Evolutionary conservation across 1,284 basidiomycete genomes (phyloP).

Genomic region (Naganishia cerealis): DNA sequence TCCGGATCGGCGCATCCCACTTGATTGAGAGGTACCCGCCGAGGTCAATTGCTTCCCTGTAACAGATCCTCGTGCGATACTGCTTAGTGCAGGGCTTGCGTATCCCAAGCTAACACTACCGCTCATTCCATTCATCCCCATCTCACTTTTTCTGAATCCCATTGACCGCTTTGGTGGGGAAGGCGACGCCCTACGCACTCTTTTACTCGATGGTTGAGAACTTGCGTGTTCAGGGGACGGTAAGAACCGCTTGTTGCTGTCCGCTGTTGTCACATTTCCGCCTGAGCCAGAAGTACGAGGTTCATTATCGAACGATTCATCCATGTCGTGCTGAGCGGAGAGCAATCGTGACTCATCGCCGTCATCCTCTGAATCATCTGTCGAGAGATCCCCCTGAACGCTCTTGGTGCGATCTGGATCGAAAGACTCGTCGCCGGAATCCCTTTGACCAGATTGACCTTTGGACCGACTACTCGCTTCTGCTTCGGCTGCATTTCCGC

Average conservation of each 20-base stretch:
- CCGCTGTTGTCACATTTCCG: not conserved
- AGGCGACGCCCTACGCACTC: constrained; percentile 2
- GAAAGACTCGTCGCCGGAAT: constrained; percentile 3
- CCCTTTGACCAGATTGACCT: constrained; percentile 1
- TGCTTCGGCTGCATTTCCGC: not conserved
- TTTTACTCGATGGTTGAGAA: constrained; percentile 4
- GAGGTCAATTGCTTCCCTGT: not conserved
- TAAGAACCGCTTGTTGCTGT: not conserved
- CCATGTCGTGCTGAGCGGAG: not conserved
- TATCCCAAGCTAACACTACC: constrained; percentile 4
- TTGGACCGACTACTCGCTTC: constrained; percentile 6
- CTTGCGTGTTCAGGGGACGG: constrained; percentile 1
- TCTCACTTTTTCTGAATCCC: not conserved
- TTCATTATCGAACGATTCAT: constrained; percentile 1
- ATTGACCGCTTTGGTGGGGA: not conserved
- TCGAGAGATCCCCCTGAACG: constrained; percentile 2
- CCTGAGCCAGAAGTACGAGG: not conserved
- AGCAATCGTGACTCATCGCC: constrained; percentile 3
- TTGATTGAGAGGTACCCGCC: not conserved
- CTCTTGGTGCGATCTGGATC: constrained; percentile 25
- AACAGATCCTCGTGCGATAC: not conserved
- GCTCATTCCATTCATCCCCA: constrained; percentile 1
- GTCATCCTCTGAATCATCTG: constrained; percentile 12
- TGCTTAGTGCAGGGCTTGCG: not conserved
- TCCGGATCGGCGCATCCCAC: constrained; percentile 12